Conservation (phyloP, 805 yeast species). For the Wickerhamiella sergipiensis region DNA sequence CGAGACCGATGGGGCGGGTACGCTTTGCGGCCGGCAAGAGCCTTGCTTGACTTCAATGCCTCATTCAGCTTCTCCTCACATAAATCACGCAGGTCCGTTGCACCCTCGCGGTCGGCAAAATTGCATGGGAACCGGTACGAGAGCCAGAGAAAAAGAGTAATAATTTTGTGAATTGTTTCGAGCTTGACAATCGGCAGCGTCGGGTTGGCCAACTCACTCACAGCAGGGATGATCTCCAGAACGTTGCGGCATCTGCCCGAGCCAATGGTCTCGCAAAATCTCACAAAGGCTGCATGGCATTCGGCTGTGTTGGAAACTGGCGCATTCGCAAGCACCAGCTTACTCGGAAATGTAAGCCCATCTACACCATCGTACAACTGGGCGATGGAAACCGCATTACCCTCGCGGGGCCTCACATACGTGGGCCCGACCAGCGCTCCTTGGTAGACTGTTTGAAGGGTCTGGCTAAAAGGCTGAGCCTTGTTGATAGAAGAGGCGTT, state of each 20-base stretch:
- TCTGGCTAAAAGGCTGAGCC: constrained; percentile 31
- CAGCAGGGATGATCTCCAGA: constrained; percentile 31
- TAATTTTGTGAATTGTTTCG: constrained; percentile 55
- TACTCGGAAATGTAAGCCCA: constrained; percentile 41
- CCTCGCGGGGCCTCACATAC: constrained; percentile 13
- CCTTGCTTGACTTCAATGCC: constrained; percentile 16
- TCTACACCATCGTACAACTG: constrained; percentile 31
- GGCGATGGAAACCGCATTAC: constrained; percentile 30
- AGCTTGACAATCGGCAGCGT: constrained; percentile 20
- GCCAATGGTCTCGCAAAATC: constrained; percentile 42
- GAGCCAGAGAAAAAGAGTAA: constrained; percentile 70
- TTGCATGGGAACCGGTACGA: constrained; percentile 73
- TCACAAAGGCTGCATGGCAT: constrained; percentile 32
- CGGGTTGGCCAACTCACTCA: neutral
- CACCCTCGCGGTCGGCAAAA: constrained; percentile 65
- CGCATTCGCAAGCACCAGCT: constrained; percentile 43
- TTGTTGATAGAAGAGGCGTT: constrained; percentile 48
- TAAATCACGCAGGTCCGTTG: constrained; percentile 50
- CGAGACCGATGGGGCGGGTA: too few relatives aligned
- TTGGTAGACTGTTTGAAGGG: constrained; percentile 35
- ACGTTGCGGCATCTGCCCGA: constrained; percentile 40
- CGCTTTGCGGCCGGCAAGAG: neutral
- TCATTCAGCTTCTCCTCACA: constrained; percentile 50
- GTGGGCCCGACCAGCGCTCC: constrained; percentile 2
- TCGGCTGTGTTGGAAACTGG: constrained; percentile 35